Conservation (phyloP, 1,284 basidiomycete genomes). For the Anthracocystis setariae region DNA sequence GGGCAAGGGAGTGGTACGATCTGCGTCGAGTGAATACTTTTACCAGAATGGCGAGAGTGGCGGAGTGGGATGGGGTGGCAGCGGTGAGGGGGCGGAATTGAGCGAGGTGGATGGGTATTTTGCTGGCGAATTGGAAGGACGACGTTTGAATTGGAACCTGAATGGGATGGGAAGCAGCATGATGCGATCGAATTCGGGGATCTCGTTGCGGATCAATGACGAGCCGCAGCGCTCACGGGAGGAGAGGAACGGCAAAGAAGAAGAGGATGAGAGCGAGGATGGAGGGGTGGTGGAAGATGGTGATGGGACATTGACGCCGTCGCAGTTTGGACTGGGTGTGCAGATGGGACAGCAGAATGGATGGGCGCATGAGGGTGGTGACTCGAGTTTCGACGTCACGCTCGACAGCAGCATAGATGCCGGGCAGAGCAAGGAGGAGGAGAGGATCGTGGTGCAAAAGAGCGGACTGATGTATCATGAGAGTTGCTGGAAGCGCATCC, state of each 20-base stretch:
- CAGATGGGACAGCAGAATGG: not conserved
- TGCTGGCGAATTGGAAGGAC: constrained; percentile 1
- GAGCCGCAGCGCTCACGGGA: constrained; percentile 5
- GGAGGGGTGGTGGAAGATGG: constrained; percentile 23
- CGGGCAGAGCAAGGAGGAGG: constrained; percentile 8
- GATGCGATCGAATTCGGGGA: constrained; percentile 23
- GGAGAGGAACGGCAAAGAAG: not conserved
- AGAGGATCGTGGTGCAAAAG: constrained; percentile 43
- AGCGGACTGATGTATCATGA: constrained; percentile 34
- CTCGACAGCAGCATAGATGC: not conserved
- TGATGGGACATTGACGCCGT: constrained; percentile 30
- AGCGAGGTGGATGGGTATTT: constrained; percentile 39
- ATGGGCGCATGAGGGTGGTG: constrained; percentile 1
- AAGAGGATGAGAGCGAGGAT: constrained; percentile 1
- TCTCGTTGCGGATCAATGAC: constrained; percentile 41
- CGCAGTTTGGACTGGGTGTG: constrained; percentile 7
- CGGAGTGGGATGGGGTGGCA: constrained; percentile 4
- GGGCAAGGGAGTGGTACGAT: constrained; percentile 44
- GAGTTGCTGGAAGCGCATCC: constrained; percentile 27
- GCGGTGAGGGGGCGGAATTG: constrained; percentile 8
- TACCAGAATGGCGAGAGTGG: constrained; percentile 1
- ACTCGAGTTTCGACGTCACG: constrained; percentile 1
- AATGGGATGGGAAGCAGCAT: constrained; percentile 8
- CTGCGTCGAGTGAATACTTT: constrained; percentile 22
- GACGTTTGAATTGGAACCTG: constrained; percentile 4